Evolutionary conservation across 306 rosid genomes (phyloP).

Genomic region (Prunus fruticosa): DNA sequence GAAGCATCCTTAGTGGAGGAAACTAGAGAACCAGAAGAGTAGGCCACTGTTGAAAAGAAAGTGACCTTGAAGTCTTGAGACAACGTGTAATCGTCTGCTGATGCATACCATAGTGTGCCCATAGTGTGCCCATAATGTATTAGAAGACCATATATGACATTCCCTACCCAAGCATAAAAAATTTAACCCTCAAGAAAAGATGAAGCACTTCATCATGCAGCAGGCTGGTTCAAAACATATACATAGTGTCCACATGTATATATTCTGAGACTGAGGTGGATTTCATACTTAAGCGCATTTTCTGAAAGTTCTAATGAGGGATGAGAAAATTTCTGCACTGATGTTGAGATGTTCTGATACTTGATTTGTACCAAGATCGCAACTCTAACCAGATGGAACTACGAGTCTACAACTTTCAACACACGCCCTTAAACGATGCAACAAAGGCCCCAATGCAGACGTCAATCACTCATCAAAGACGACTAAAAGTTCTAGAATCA

Average conservation of each 20-base stretch:
- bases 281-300: background rate
- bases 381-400: background rate
- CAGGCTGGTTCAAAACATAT: background rate
- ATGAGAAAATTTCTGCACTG: background rate
- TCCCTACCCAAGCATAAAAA: background rate
- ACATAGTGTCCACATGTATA: background rate
- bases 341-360: background rate
- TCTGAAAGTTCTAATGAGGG: background rate
- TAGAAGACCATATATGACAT: background rate
- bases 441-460: background rate
- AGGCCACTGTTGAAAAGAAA: no score
- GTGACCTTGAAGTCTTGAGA: background rate
- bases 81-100: no score
- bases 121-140: no score
- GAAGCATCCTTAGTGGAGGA: background rate
- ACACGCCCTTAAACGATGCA: background rate
- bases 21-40: background rate
- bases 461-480: background rate
- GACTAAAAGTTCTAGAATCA: background rate
- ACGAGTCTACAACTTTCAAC: background rate
- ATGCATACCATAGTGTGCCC: no score
- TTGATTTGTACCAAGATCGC: background rate
- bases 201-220: background rate
- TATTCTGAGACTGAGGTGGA: background rate
- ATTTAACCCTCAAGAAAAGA: background rate